These are phyloP conservation scores for Epichloe gansuensis DNA, from an alignment of 2,329 filamentous ascomycete species.

Conservation along the genomic window DNA sequence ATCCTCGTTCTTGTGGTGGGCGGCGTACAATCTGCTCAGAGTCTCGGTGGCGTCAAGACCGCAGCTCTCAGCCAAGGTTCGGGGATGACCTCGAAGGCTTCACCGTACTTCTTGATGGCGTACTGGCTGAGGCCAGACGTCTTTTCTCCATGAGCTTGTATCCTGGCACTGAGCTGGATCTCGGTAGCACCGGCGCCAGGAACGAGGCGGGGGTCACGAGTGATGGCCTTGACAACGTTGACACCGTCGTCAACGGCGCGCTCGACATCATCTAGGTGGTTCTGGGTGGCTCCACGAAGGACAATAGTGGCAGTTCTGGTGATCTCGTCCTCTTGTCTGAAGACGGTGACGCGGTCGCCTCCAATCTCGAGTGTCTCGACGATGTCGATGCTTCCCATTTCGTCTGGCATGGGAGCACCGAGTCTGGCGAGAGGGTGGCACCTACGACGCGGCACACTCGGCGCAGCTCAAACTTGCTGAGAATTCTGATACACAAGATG, in stretches of 20 bases:
- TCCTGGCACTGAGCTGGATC: constrained; percentile 83
- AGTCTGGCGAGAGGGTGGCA: constrained; percentile 87
- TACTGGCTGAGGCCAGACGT: constrained; percentile 90
- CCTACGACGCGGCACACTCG: constrained; percentile 92
- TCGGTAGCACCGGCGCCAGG: constrained; percentile 92
- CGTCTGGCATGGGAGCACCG: constrained; percentile 98
- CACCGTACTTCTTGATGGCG: constrained; percentile 92
- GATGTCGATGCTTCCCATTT: constrained; percentile 90
- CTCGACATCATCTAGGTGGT: constrained; percentile 95
- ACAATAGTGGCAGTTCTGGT: constrained; percentile 92
- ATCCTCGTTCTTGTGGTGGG: constrained; percentile 77
- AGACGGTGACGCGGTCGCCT: constrained; percentile 94
- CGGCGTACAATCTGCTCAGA: constrained; percentile 80
- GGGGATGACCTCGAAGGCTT: constrained; percentile 93
- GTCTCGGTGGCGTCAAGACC: constrained; percentile 97
- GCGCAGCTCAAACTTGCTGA: constrained; percentile 96
- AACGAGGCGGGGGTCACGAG: constrained; percentile 79
- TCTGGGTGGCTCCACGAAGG: constrained; percentile 89
- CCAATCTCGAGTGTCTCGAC: constrained; percentile 97
- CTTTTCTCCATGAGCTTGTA: constrained; percentile 82
- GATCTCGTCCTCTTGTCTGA: constrained; percentile 87
- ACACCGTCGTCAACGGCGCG: constrained; percentile 95
- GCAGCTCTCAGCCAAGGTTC: constrained; percentile 86
- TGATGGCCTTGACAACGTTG: constrained; percentile 97
- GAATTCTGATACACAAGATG: constrained; percentile 90